Percentiles rank a stretch among this genome's conserved stretches.
phyloP scores from a whole-genome alignment of 1,284 basidiomycete genomes.

The Austroboletus novae-zelandiae region DNA sequence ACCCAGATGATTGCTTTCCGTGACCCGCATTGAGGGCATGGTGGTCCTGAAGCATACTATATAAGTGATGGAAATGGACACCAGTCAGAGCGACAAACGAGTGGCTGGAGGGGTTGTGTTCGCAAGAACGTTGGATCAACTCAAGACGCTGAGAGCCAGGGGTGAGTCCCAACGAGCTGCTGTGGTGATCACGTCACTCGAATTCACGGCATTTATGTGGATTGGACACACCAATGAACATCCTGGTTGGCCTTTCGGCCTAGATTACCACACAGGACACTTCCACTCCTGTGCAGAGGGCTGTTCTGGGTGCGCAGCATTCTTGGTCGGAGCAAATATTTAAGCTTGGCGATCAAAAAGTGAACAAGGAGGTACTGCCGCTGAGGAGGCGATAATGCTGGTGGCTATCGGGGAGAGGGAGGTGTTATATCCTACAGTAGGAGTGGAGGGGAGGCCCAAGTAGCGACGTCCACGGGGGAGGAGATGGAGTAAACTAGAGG shows the following conservation, averaged over 20 bases:
- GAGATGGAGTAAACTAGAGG: not conserved
- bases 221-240: constrained; percentile 11
- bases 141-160: not conserved
- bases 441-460: not conserved
- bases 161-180: constrained; percentile 1
- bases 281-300: constrained; percentile 18
- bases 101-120: not conserved
- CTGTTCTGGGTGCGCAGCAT: constrained; percentile 12
- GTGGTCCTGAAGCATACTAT: constrained; percentile 5
- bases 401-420: not conserved
- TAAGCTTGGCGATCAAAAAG: not conserved
- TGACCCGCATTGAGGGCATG: constrained; percentile 1
- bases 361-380: not conserved
- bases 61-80: constrained; percentile 5
- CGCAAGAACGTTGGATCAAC: not conserved
- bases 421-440: not conserved
- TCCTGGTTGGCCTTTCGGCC: not conserved
- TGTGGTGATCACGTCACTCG: constrained; percentile 12
- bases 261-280: constrained; percentile 20
- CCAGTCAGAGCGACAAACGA: constrained; percentile 10
- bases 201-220: constrained; percentile 13
- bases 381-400: not conserved
- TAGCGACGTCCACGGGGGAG: constrained; percentile 1
- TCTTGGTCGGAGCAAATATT: not conserved
- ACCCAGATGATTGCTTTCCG: not conserved